phyloP scores from a whole-genome alignment of 148 eudicot species.

The Cornus suecica region DNA sequence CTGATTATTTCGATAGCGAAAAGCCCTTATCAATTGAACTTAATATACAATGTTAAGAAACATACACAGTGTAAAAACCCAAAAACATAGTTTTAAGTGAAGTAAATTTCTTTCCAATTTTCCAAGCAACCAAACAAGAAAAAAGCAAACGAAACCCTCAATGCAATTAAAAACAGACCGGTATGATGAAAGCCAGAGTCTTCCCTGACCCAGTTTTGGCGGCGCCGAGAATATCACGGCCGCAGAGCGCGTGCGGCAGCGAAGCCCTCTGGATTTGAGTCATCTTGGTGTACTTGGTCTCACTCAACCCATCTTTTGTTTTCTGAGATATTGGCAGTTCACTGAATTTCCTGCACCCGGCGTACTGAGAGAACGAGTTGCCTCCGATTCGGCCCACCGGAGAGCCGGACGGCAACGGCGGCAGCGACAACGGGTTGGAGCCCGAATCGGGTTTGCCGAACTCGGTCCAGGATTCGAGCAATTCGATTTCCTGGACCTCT shows the following conservation, averaged over 20 bases:
- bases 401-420: slow-evolving; percentile 43
- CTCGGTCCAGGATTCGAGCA: slow-evolving; percentile 64
- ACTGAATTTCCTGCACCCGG: slow-evolving; percentile 57
- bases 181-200: slow-evolving; percentile 85
- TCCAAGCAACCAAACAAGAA: neutral
- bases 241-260: slow-evolving; percentile 83
- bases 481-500: slow-evolving; percentile 61
- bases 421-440: slow-evolving; percentile 64
- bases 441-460: slow-evolving; percentile 66
- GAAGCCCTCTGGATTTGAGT: slow-evolving; percentile 91
- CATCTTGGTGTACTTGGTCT: slow-evolving; percentile 42
- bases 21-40: neutral
- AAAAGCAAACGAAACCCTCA: neutral
- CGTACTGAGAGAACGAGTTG: slow-evolving; percentile 54
- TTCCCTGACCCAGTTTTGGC: slow-evolving; percentile 93
- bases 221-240: slow-evolving; percentile 88
- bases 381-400: slow-evolving; percentile 51
- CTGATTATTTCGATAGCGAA: neutral
- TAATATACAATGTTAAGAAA: neutral
- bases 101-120: too few relatives aligned
- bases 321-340: slow-evolving; percentile 76
- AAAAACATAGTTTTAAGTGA: too few relatives aligned
- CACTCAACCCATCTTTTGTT: slow-evolving; percentile 68
- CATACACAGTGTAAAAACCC: neutral
- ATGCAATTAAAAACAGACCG: slow-evolving; percentile 43